These are phyloP conservation scores for Funneliformis caledonium DNA, from an alignment of 371 early-diverging fungal genomes.

Conservation along the genomic window DNA sequence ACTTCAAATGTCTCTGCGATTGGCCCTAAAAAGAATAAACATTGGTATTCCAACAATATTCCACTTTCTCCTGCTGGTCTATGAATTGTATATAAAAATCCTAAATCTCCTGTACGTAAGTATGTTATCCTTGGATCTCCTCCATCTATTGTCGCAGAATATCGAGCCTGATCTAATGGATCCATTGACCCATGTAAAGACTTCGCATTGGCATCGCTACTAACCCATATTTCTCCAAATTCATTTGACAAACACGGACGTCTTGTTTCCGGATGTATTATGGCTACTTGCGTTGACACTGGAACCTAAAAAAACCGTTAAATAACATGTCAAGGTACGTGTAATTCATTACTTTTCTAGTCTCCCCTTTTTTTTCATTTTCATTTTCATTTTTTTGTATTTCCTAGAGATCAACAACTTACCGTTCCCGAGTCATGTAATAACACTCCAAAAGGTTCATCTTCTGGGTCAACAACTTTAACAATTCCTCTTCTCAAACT, in stretches of 20 bases:
- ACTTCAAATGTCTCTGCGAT: conserved; percentile 73
- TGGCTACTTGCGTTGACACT: conserved; percentile 41
- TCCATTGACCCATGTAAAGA: conserved; percentile 37
- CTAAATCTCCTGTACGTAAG: conserved; percentile 84
- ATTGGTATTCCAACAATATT: conserved; percentile 64
- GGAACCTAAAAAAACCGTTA: conserved; percentile 12
- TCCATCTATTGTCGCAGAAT: conserved; percentile 60
- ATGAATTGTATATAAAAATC: conserved; percentile 69
- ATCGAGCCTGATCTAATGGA: conserved; percentile 43
- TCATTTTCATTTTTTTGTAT: too few species aligned
- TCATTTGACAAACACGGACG: conserved; percentile 64
- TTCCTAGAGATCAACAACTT: conserved; percentile 31
- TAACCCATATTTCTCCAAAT: conserved; percentile 90
- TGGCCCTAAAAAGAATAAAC: conserved; percentile 79
- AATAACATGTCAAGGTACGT: neutral
- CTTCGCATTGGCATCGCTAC: conserved; percentile 62
- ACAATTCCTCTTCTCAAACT: conserved; percentile 72
- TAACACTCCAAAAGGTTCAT: conserved; percentile 61
- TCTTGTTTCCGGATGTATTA: conserved; percentile 50
- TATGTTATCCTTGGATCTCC: conserved; percentile 69
- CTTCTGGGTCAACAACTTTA: conserved; percentile 57
- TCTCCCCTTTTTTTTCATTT: neutral
- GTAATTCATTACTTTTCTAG: too few species aligned
- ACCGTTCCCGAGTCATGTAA: conserved; percentile 84
- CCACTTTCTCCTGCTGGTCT: conserved; percentile 46